These are phyloP conservation scores for Skeletonema potamos DNA, from an alignment of 108 stramenopile species.

Conservation along the genomic window DNA sequence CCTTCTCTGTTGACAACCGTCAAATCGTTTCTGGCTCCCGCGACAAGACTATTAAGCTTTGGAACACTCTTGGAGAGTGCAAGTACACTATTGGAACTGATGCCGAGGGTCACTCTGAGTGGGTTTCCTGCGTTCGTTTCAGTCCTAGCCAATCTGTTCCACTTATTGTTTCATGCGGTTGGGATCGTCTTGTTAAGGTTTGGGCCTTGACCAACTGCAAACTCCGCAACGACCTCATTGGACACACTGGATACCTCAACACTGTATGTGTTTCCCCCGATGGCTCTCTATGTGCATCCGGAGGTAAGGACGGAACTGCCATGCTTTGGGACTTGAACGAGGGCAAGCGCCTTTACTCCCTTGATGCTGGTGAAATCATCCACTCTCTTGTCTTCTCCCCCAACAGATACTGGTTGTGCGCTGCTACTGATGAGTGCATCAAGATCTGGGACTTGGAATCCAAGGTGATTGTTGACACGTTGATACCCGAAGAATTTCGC, in stretches of 20 bases:
- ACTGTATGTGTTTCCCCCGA: constrained; percentile 99
- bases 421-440: constrained; percentile 97
- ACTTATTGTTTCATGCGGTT: constrained; percentile 97
- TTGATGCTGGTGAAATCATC: constrained; percentile 99
- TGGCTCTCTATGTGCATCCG: constrained; percentile 98
- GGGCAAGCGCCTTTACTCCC: constrained; percentile 98
- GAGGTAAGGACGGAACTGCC: constrained; percentile 99
- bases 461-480: constrained; percentile 97
- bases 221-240: constrained; percentile 97
- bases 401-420: constrained; percentile 99
- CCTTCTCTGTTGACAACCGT: constrained; percentile 99
- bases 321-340: constrained; percentile 99
- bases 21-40: constrained; percentile 98
- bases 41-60: constrained; percentile 98
- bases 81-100: constrained; percentile 89
- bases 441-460: constrained; percentile 99
- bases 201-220: constrained; percentile 98
- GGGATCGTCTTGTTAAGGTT: constrained; percentile 99
- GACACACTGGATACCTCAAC: constrained; percentile 99
- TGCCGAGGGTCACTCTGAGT: constrained; percentile 97
- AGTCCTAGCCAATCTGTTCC: constrained; percentile 92
- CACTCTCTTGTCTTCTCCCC: constrained; percentile 98
- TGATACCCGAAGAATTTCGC: constrained; percentile 79
- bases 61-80: constrained; percentile 99
- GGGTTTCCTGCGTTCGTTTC: constrained; percentile 99